These are phyloP conservation scores for Bipolaris zeicola DNA, from an alignment of 2,329 filamentous ascomycete genomes.

Conservation along the genomic window DNA sequence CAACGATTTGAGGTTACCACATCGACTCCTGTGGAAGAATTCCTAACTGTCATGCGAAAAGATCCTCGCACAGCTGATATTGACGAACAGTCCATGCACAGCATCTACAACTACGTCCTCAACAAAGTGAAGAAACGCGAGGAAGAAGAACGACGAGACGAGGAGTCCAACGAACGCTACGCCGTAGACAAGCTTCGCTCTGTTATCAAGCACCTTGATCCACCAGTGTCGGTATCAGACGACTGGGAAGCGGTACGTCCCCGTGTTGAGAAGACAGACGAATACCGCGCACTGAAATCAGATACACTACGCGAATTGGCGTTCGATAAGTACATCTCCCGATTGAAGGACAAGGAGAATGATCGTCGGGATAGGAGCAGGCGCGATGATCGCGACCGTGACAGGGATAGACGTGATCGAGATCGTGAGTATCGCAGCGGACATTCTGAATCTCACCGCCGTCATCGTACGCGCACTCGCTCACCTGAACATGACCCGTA, in stretches of 20 bases:
- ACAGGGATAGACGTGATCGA: slow-evolving; percentile 48
- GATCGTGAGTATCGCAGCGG: slow-evolving; percentile 50
- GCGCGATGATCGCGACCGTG: slow-evolving; percentile 53
- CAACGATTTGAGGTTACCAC: slow-evolving; percentile 88
- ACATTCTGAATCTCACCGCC: slow-evolving; percentile 48
- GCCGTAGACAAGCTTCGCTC: slow-evolving; percentile 84
- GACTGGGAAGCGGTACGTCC: slow-evolving; percentile 87
- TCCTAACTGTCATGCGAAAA: slow-evolving; percentile 78
- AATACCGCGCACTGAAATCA: slow-evolving; percentile 80
- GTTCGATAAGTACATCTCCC: slow-evolving; percentile 90
- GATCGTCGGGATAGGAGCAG: slow-evolving; percentile 60
- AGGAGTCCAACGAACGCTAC: slow-evolving; percentile 83
- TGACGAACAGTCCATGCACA: slow-evolving; percentile 75
- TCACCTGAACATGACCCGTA: slow-evolving; percentile 93
- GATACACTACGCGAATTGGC: slow-evolving; percentile 83
- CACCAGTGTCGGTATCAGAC: slow-evolving; percentile 76
- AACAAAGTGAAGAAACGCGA: slow-evolving; percentile 82
- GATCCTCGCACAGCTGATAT: slow-evolving; percentile 89
- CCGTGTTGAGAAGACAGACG: slow-evolving; percentile 78
- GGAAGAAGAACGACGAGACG: slow-evolving; percentile 81
- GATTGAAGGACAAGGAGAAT: slow-evolving; percentile 84
- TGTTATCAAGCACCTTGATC: slow-evolving; percentile 87
- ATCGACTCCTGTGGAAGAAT: slow-evolving; percentile 87
- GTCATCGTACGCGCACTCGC: slow-evolving; percentile 70
- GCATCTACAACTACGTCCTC: slow-evolving; percentile 86